Evolutionary conservation across 2,329 filamentous ascomycete species (phyloP), one percentile per base, ranked within the genome.

Genomic region (Arthrinium phaeospermum): DNA sequence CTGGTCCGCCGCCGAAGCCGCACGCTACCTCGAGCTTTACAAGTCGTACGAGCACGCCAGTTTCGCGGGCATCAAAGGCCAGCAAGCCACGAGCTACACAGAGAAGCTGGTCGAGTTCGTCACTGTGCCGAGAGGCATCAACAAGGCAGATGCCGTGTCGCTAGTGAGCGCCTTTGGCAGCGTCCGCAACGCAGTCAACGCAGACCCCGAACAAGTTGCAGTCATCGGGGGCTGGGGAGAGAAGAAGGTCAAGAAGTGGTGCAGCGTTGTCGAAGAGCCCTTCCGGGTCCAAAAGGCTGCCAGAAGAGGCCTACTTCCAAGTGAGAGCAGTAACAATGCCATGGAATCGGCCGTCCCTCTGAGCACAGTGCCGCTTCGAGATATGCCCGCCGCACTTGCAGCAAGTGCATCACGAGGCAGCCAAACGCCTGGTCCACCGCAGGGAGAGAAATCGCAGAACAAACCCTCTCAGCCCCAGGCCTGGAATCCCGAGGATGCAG

Each of bases 1-100:
- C 84, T 99, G 96, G 96, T 96, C 93, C 7, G 94, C 96, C 22
- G 93, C 94, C 73, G 96, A 99, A 85, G 96, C 95, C 2, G 96
- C 94, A 0, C 91, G 96, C 77, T 99, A 99, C 79, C 87, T 99
- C 34, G 96, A 98, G 80, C 86, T 98, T 13, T 98, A 96, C 87
- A 99, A 99, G 82, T 94, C 92, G 0, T 97, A 95, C 78, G 96
- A 99, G 83, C 91, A 97, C 80, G 94, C 95, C 46, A 86, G 82
- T 75, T 93, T 95, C 37, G 91, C 91, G 0, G 93, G 93, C 45
- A 98, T 99, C 81, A 92, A 92, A 73, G 94, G 95, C 14, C 92
- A 94, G 76, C 95, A 97, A 82, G 91, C 93, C 1, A 92, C 92
- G 27, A 91, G 91, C 70, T 98, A 98, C 79, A 90, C 93, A 7